These are phyloP conservation scores for Xylaria sp. DNA, from an alignment of 2,329 filamentous ascomycete species.

Conservation along the genomic window DNA sequence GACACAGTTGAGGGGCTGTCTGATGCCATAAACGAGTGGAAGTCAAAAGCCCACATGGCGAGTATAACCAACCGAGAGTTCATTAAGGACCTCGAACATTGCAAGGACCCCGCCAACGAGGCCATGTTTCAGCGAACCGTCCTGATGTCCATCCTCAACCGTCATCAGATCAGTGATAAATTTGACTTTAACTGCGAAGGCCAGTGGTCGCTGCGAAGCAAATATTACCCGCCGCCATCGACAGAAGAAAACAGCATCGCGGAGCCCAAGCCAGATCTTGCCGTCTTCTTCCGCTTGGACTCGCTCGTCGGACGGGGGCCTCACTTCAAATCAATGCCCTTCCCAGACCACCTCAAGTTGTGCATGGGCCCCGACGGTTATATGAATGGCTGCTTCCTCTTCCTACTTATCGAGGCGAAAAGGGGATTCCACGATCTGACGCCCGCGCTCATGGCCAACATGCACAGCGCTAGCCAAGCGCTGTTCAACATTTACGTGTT, in stretches of 20 bases:
- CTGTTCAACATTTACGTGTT: conserved; percentile 19
- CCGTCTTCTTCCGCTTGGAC: conserved; percentile 18
- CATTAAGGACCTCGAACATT: conserved; percentile 7
- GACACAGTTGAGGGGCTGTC: conserved; percentile 1
- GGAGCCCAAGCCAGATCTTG: conserved; percentile 19
- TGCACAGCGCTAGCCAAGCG: conserved; percentile 21
- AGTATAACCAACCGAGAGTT: conserved; percentile 7
- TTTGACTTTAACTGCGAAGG: conserved; percentile 22
- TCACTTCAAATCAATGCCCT: not conserved
- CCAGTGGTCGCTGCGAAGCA: conserved; percentile 6
- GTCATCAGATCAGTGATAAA: conserved; percentile 2
- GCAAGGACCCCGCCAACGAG: not conserved
- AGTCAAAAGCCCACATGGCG: not conserved
- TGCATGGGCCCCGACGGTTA: conserved; percentile 9
- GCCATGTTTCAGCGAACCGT: conserved; percentile 19
- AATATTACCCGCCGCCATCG: conserved; percentile 6
- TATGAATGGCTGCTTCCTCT: conserved; percentile 7
- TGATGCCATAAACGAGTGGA: conserved; percentile 16
- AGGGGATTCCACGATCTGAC: not conserved
- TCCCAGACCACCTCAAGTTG: not conserved
- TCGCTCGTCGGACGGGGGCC: not conserved
- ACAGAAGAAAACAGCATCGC: not conserved
- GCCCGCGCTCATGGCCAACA: conserved; percentile 12
- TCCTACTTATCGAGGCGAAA: conserved; percentile 17
- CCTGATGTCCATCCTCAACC: conserved; percentile 21